A percentile compares a stretch with the other conserved stretches of the same genome.
phyloP scores from a whole-genome alignment of 2,329 filamentous ascomycete genomes.

The Neofusicoccum umdonicola region DNA sequence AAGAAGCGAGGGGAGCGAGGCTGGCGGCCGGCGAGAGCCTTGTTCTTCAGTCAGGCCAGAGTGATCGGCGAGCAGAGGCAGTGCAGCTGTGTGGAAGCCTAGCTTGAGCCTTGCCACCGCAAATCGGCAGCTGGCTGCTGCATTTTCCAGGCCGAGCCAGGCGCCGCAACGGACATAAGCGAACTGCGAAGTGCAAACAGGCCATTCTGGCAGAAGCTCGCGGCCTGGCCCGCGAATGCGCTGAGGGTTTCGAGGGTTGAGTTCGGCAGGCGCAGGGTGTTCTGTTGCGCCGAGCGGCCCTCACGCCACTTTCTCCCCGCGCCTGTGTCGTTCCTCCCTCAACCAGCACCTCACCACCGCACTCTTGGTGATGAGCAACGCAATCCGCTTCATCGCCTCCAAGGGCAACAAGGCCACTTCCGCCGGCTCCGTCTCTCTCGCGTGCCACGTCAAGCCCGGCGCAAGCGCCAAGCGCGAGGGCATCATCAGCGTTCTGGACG shows the following conservation, averaged over 20 bases:
- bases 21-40: too few relatives aligned
- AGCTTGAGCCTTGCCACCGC: background rate
- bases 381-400: slow-evolving; percentile 28
- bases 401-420: slow-evolving; percentile 23
- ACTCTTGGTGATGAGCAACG: background rate
- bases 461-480: slow-evolving; percentile 62
- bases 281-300: background rate
- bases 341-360: background rate
- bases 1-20: too few relatives aligned
- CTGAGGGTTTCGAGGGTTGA: background rate
- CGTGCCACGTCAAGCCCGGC: slow-evolving; percentile 67
- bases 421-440: slow-evolving; percentile 51
- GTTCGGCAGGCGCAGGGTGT: background rate
- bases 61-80: background rate
- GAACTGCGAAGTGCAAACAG: too few relatives aligned
- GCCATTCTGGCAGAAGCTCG: too few relatives aligned
- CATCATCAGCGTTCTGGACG: slow-evolving; percentile 55
- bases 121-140: background rate
- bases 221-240: too few relatives aligned
- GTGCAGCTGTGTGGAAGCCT: background rate
- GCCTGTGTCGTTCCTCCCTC: background rate
- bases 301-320: background rate
- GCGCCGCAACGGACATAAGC: too few relatives aligned
- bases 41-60: too few relatives aligned
- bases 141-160: too few relatives aligned